phyloP scores from a whole-genome alignment of 306 rosid species.

The Medicago arabica region DNA sequence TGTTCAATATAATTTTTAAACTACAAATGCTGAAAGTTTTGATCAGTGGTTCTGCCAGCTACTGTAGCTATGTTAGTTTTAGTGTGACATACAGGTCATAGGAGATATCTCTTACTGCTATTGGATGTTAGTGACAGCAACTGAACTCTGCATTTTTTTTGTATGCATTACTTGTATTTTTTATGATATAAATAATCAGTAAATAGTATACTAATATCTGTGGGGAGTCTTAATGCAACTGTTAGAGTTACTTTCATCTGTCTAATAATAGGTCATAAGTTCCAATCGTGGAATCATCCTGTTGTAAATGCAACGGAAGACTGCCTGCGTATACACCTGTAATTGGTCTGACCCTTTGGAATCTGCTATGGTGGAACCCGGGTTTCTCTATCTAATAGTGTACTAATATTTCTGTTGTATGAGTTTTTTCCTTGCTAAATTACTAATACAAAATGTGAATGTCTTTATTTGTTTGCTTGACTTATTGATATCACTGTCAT shows the following conservation, averaged over 20 bases:
- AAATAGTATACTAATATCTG: slow-evolving; percentile 23
- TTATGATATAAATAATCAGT: slow-evolving; percentile 1
- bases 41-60: slow-evolving; percentile 12
- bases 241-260: slow-evolving; percentile 10
- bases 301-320: slow-evolving; percentile 5
- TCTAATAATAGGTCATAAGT: background rate
- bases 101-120: slow-evolving; percentile 7
- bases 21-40: slow-evolving; percentile 12
- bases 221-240: background rate
- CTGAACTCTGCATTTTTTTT: background rate
- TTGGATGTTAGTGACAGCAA: slow-evolving; percentile 12
- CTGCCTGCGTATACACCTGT: background rate
- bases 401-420: slow-evolving; percentile 22
- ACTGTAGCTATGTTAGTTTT: slow-evolving; percentile 22
- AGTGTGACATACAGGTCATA: slow-evolving; percentile 21
- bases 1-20: background rate
- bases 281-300: background rate
- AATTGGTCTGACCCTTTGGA: slow-evolving; percentile 11
- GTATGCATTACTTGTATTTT: slow-evolving; percentile 20
- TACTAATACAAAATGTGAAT: slow-evolving; percentile 15
- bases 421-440: slow-evolving; percentile 29
- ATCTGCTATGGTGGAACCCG: background rate
- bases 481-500: slow-evolving; percentile 29
- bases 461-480: slow-evolving; percentile 21
- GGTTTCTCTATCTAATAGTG: background rate